Evolutionary conservation across 1,284 basidiomycete species (phyloP).

Genomic region (Cryptococcus sp.): DNA sequence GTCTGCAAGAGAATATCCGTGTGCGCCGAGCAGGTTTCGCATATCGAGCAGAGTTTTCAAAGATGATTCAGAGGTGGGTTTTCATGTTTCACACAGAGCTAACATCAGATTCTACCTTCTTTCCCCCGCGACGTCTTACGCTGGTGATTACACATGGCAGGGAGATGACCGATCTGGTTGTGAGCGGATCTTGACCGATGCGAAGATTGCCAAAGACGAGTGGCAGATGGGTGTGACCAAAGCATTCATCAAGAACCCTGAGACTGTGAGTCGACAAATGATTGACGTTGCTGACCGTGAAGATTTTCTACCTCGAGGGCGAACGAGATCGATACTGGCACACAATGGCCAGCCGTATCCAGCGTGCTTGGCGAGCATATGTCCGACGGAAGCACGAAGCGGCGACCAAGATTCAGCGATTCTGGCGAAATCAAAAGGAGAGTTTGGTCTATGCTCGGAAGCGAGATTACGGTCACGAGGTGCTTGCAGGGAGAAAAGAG

Average conservation of each 20-base stretch:
- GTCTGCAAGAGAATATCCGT: constrained; percentile 97
- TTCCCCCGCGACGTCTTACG: constrained; percentile 93
- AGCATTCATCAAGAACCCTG: constrained; percentile 99
- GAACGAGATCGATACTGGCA: constrained; percentile 99
- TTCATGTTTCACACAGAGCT: not conserved
- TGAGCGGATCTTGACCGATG: constrained; percentile 88
- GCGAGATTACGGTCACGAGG: constrained; percentile 90
- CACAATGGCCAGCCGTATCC: constrained; percentile 97
- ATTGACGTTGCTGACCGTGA: constrained; percentile 1
- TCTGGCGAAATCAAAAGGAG: constrained; percentile 99
- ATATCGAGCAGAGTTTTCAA: constrained; percentile 84
- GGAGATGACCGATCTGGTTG: constrained; percentile 90
- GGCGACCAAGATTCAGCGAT: constrained; percentile 90
- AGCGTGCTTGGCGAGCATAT: constrained; percentile 94
- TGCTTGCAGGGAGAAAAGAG: constrained; percentile 90
- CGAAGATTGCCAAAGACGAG: constrained; percentile 92
- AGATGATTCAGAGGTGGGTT: constrained; percentile 83
- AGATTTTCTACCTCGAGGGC: constrained; percentile 97
- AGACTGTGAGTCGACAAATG: constrained; percentile 66
- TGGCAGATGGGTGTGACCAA: constrained; percentile 99
- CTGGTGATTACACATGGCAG: constrained; percentile 97
- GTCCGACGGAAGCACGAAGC: constrained; percentile 94
- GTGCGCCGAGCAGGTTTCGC: constrained; percentile 97
- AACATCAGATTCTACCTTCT: constrained; percentile 78
- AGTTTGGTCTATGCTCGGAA: constrained; percentile 82